These are phyloP conservation scores for Phytopythium ostracodes DNA, from an alignment of 352 stramenopile species.

Conservation along the genomic window DNA sequence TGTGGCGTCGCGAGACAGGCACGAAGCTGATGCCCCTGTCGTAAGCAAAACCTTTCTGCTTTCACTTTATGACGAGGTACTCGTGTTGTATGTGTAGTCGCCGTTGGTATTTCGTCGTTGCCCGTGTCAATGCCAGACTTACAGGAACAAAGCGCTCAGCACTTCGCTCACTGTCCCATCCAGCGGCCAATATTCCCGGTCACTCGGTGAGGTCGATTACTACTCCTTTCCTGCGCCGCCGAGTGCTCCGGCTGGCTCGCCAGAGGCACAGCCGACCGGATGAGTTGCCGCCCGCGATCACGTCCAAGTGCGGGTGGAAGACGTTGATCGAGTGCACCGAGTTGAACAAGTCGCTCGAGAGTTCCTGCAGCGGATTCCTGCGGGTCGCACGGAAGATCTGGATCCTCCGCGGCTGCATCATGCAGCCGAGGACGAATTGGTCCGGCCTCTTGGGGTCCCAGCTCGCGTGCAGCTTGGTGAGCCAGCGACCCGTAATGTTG, in stretches of 20 bases:
- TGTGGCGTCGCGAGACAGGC: neutral
- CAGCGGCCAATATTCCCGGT: neutral
- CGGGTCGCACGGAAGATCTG: constrained; percentile 77
- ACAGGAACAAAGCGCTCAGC: neutral
- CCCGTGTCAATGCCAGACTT: neutral
- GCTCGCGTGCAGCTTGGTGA: constrained; percentile 80
- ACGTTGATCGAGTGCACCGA: constrained; percentile 87
- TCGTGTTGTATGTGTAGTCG: neutral
- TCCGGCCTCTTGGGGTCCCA: constrained; percentile 77
- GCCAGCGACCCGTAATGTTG: constrained; percentile 83
- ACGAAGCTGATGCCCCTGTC: neutral
- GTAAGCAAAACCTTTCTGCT: constrained; percentile 6
- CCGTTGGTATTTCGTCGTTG: neutral
- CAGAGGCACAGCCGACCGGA: constrained; percentile 66
- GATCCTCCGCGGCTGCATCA: constrained; percentile 75
- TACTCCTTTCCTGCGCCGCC: constrained; percentile 9
- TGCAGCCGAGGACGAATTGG: constrained; percentile 78
- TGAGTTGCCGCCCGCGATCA: constrained; percentile 76
- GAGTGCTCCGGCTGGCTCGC: constrained; percentile 18
- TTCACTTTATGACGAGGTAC: neutral
- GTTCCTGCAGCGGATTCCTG: constrained; percentile 64
- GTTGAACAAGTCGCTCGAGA: constrained; percentile 60
- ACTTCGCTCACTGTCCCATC: too few relatives aligned
- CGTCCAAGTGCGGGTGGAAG: constrained; percentile 71
- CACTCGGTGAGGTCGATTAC: neutral